Evolutionary conservation across 495 filamentous ascomycete species (phyloP).

Genomic region (Neurospora pannonica): DNA sequence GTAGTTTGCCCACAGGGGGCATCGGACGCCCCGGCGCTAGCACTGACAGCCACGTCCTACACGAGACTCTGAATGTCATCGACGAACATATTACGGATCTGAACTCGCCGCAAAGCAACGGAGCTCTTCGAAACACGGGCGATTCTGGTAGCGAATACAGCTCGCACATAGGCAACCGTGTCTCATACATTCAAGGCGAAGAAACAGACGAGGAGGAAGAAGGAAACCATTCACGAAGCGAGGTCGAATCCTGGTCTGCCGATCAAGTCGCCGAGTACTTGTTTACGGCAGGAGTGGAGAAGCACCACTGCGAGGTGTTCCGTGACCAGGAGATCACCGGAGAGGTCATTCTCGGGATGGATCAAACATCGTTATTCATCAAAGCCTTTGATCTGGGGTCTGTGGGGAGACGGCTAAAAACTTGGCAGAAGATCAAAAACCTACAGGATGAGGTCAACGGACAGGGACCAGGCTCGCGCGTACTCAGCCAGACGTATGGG

Average conservation of each 20-base stretch:
- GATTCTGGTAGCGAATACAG: conserved; percentile 90
- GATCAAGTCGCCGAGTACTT: conserved; percentile 76
- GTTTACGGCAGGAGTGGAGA: conserved; percentile 70
- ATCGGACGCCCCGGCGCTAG: conserved; percentile 25
- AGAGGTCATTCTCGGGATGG: conserved; percentile 87
- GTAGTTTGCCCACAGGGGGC: conserved; percentile 14
- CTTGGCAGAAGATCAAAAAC: conserved; percentile 88
- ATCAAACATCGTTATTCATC: conserved; percentile 83
- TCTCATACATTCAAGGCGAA: conserved; percentile 84
- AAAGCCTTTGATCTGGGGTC: conserved; percentile 93
- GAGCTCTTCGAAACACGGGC: conserved; percentile 45
- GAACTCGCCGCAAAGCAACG: conserved; percentile 53
- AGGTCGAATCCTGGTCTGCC: conserved; percentile 68
- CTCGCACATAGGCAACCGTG: conserved; percentile 60
- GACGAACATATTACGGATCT: conserved; percentile 97
- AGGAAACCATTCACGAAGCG: conserved; percentile 44
- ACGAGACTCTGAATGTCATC: conserved; percentile 94
- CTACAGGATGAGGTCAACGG: conserved; percentile 74
- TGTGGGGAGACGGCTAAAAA: conserved; percentile 76
- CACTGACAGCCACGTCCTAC: conserved; percentile 74
- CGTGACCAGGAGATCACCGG: conserved; percentile 93
- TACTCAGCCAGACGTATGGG: conserved; percentile 41
- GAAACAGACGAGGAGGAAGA: conserved; percentile 69
- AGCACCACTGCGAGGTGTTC: conserved; percentile 83
- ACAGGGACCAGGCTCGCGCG: conserved; percentile 22